These are phyloP conservation scores for Phaffia rhodozyma DNA, from an alignment of 1,284 basidiomycete genomes.

Conservation along the genomic window DNA sequence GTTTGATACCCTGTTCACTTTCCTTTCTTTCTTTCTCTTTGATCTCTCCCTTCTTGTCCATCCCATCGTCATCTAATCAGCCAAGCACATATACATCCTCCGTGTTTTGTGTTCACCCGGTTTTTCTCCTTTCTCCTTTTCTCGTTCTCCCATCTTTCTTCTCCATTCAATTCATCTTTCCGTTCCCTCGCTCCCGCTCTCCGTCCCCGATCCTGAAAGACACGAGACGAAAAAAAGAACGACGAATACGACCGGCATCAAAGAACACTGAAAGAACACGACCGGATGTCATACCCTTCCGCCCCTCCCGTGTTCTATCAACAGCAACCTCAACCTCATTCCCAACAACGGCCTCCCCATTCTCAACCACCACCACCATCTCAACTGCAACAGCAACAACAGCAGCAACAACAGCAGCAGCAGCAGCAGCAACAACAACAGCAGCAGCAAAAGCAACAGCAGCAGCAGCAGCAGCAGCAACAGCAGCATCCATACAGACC, in stretches of 20 bases:
- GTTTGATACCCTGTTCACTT: too few relatives aligned
- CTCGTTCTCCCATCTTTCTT: not conserved
- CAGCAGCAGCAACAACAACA: not conserved
- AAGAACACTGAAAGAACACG: not conserved
- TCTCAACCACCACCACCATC: not conserved
- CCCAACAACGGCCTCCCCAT: not conserved
- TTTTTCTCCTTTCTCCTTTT: too few relatives aligned
- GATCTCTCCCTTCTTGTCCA: too few relatives aligned
- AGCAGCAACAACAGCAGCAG: conserved; percentile 1
- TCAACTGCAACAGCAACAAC: not conserved
- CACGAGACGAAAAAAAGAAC: too few relatives aligned
- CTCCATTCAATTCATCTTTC: too few relatives aligned
- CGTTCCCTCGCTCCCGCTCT: not conserved
- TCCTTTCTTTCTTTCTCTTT: too few relatives aligned
- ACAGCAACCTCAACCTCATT: not conserved
- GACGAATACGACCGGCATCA: too few relatives aligned
- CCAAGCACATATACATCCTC: too few relatives aligned
- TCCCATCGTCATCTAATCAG: too few relatives aligned
- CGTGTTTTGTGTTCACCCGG: too few relatives aligned
- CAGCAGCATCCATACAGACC: not conserved
- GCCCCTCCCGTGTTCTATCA: not conserved
- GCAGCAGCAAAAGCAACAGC: not conserved
- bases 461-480: not conserved
- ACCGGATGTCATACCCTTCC: not conserved
- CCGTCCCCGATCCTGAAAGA: not conserved